Percentiles rank a stretch among this genome's conserved stretches.
phyloP scores from a whole-genome alignment of 345 rosid species.

The Boechera retrofracta region DNA sequence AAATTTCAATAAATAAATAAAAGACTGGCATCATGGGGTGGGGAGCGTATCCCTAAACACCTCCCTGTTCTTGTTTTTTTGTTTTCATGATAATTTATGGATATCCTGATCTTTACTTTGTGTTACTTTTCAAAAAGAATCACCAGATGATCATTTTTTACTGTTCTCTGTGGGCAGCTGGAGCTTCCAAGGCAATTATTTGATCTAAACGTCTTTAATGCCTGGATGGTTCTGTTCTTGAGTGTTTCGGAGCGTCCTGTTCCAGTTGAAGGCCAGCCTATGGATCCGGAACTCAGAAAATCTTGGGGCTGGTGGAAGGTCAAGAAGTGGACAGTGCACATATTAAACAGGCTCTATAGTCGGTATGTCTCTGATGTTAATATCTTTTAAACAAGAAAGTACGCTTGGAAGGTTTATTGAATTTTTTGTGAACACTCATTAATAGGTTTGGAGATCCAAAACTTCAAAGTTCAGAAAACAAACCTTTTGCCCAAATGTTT shows the following conservation, averaged over 20 bases:
- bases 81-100: slow-evolving; percentile 16
- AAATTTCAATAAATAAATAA: slow-evolving; percentile 3
- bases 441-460: slow-evolving; percentile 95
- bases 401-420: slow-evolving; percentile 1
- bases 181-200: slow-evolving; percentile 91
- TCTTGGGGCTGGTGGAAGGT: slow-evolving; percentile 99
- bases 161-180: slow-evolving; percentile 59
- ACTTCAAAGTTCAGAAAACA: slow-evolving; percentile 83
- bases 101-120: background rate
- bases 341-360: slow-evolving; percentile 89
- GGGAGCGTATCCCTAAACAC: slow-evolving; percentile 12
- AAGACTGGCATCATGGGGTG: slow-evolving; percentile 12
- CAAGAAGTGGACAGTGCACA: slow-evolving; percentile 99
- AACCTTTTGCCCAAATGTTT: slow-evolving; percentile 88
- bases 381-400: slow-evolving; percentile 3
- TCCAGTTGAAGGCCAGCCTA: slow-evolving; percentile 93
- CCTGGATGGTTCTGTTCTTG: slow-evolving; percentile 96
- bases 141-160: slow-evolving; percentile 22
- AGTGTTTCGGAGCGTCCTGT: slow-evolving; percentile 90
- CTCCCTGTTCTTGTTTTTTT: slow-evolving; percentile 4
- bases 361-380: slow-evolving; percentile 52
- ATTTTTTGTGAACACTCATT: slow-evolving; percentile 6
- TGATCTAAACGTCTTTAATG: slow-evolving; percentile 79
- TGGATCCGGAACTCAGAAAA: slow-evolving; percentile 87
- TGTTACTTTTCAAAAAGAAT: slow-evolving; percentile 9